Base-by-base conservation (phyloP, 2,329 filamentous ascomycete species). In the Pezicula neosporulosa region DNA sequence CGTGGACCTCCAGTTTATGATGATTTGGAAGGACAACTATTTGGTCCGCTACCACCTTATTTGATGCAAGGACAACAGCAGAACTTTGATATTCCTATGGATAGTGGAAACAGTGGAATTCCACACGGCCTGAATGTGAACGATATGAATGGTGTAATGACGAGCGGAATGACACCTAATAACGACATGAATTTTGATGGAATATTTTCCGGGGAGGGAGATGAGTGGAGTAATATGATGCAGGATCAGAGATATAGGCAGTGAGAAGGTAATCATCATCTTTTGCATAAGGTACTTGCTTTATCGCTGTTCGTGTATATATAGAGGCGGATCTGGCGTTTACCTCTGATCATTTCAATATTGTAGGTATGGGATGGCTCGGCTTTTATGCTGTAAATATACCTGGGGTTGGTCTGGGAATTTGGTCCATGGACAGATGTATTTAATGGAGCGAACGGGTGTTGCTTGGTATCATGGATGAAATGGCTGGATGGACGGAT, bases 1-100 rank as follows among this genome's bases (percentile, higher is more conserved):
- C 42, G 45, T 21, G 56, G 53, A 24, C 42, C 55, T 24, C 58
- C 68, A 12, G 35, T 57, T 4, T 67, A 62, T 43, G 83, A 86
- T 56, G 85, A 87, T 49, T 80, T 89, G 47, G 87, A 91, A 61
- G 87, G 86, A 16, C 86, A 90, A 56, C 74, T 91, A 12, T 82
- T 89, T 52, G 85, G 83, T 0, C 82, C 86, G 1, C 75, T 90
- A 36, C 86, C 87, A 15, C 82, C 86, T 36, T 92, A 89, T 62
- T 73, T 90, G 59, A 58, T 58, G 27, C 62, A 66, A 45, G 57
- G 55, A 12, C 61, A 62, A 48, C 56, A 62, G 48, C 56, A 51
- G n/a, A 51, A 45, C 10, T 63, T 57, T 36, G 54, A 61, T 42
- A 36, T 59, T n/a, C 54, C 55, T 9, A 53, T 57, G 27, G 50